phyloP scores from a whole-genome alignment of 371 early-diverging fungal genomes.

The Lichtheimia ornata region DNA sequence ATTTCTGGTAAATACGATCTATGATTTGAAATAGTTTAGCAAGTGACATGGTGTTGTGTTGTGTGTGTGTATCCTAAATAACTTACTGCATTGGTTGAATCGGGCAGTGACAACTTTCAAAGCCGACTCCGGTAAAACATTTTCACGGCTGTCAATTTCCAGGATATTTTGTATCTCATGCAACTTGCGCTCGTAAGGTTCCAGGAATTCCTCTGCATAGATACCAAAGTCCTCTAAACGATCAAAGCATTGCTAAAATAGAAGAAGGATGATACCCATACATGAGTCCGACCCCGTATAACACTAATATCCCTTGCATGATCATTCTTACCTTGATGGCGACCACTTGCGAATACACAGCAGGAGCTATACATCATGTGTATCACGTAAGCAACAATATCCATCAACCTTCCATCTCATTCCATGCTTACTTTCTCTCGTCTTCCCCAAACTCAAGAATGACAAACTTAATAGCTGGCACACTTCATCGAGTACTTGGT shows the following conservation, averaged over 20 bases:
- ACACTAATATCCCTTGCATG: not conserved
- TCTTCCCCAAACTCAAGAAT: constrained; percentile 77
- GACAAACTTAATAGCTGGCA: constrained; percentile 78
- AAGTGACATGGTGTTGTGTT: not conserved
- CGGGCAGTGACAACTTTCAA: constrained; percentile 36
- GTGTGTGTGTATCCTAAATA: not conserved
- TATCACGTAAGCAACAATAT: not conserved
- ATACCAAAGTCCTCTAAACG: constrained; percentile 69
- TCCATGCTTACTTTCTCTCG: constrained; percentile 57
- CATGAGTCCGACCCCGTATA: too few species aligned
- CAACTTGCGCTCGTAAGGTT: constrained; percentile 36
- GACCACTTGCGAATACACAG: constrained; percentile 77
- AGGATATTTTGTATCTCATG: constrained; percentile 42
- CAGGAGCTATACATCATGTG: constrained; percentile 45
- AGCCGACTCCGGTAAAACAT: constrained; percentile 26
- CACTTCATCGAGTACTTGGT: constrained; percentile 74
- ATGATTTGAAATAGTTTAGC: not conserved
- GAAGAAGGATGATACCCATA: not conserved
- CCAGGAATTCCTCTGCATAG: constrained; percentile 55
- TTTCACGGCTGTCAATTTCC: constrained; percentile 26
- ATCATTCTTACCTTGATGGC: constrained; percentile 68
- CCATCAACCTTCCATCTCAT: too few species aligned
- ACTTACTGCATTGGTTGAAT: constrained; percentile 46
- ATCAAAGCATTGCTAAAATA: constrained; percentile 77
- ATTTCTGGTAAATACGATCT: constrained; percentile 33